Conservation (phyloP, 345 rosid genomes). For the Trapa incisa region DNA sequence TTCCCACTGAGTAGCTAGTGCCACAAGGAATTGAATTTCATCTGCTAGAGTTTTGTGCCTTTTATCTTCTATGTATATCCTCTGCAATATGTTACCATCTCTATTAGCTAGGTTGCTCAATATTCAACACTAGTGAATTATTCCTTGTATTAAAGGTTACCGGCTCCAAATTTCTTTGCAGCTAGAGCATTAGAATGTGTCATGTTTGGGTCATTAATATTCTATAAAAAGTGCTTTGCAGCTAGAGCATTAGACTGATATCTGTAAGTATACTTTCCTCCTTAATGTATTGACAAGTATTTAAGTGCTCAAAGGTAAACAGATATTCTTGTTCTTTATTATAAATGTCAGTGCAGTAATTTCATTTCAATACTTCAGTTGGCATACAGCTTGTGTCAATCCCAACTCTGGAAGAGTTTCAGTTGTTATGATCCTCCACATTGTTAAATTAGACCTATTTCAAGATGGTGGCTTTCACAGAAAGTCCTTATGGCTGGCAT, state of each 20-base stretch:
- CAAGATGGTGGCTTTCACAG: neutral
- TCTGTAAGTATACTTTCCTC: neutral
- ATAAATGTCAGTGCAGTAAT: neutral
- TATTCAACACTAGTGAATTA: neutral
- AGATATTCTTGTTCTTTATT: neutral
- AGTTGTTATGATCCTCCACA: neutral
- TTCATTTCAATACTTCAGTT: neutral
- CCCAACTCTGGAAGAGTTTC: neutral
- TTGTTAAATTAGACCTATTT: neutral
- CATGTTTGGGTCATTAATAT: neutral
- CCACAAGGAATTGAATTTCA: neutral
- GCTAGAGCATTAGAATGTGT: neutral
- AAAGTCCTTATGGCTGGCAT: too few species aligned
- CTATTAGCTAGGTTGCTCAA: neutral
- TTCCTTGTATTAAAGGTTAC: neutral
- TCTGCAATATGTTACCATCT: neutral
- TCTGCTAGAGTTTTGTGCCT: neutral
- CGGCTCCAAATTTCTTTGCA: neutral
- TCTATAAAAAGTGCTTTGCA: neutral
- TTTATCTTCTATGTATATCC: neutral
- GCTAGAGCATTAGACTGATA: too few species aligned
- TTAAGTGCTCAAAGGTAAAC: neutral
- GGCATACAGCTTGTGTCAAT: neutral
- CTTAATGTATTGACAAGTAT: neutral
- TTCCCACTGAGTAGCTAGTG: constrained; percentile 2